phyloP scores from a whole-genome alignment of 768 basidiomycete species.

The Cubamyces sp. region DNA sequence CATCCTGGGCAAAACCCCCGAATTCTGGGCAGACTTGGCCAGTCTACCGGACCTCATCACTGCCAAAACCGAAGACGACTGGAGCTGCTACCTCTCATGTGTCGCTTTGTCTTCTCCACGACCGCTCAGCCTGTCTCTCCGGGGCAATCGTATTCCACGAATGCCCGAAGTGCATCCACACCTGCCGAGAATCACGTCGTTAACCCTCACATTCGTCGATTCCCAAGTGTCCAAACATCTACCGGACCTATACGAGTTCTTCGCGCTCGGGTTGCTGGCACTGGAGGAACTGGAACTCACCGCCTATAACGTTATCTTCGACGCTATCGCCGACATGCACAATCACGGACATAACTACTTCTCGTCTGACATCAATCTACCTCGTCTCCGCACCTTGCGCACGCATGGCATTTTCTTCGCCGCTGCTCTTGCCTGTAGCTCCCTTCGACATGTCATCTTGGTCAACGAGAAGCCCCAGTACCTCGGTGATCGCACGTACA shows the following conservation, averaged over 20 bases:
- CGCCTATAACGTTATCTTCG: too few relatives aligned
- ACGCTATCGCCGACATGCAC: background rate
- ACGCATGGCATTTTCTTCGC: background rate
- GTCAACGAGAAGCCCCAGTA: background rate
- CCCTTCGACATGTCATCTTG: background rate
- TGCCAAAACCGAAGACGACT: background rate
- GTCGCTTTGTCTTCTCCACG: background rate
- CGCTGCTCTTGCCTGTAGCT: background rate
- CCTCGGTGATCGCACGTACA: background rate
- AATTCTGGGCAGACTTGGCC: slow-evolving; percentile 2
- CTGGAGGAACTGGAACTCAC: background rate
- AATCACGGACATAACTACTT: background rate
- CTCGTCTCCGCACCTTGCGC: background rate
- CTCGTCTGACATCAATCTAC: background rate
- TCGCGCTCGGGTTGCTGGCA: background rate
- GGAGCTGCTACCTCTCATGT: background rate
- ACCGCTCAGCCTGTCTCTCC: background rate
- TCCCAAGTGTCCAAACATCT: background rate
- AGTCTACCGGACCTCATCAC: background rate
- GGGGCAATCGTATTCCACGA: background rate
- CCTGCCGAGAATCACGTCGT: background rate
- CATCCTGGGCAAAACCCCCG: background rate
- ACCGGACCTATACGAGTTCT: background rate
- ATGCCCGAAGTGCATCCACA: background rate
- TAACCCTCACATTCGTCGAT: background rate